Base-by-base conservation (phyloP, 2,329 filamentous ascomycete genomes). In the Lachnellula hyalina region DNA sequence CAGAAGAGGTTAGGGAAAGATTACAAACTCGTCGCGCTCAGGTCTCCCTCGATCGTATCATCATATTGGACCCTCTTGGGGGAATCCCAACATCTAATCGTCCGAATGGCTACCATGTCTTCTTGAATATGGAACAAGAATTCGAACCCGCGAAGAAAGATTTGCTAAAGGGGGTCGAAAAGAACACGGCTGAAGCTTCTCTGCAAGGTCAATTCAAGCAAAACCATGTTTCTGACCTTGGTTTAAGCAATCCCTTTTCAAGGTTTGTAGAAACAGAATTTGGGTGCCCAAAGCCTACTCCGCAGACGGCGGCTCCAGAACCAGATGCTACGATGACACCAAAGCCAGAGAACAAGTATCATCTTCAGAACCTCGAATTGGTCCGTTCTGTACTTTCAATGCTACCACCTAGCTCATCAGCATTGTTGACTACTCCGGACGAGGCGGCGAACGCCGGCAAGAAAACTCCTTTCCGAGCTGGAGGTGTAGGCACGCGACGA, bases 61-160 rank as follows among this genome's bases (percentile, higher is more conserved):
- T 99, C 58, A 76, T 99, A 28, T 78, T 99, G 6, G 94, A 99
- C 69, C 85, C 89, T 0, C 73, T 91, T 0, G 94, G 94, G 3
- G 93, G 91, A 0, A 90, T 92, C 46, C 94, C 94, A 0, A 77
- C 89, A 56, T 69, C 79, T 64, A 73, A 78, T 68, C 70, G 80
- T 61, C 74, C 80, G 45, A 73, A 87, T 71, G 82, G 79, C 49
- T 81, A 87, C 2, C 87, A 94, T 68, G 82, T 94, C 7, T 97
- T 96, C 67, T 82, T 99, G 67, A 99, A 99, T 64, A 79, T 99
- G 54, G 88, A 95, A 67, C 91, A 97, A 67, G 93, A 99, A 68
- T 96, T 88, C 62, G 75, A 81, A 1, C 74, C 80, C 25, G 86
- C 96, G 48, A 77, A 82, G 57, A 71, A 79, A 15, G 81, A 90